Base-by-base conservation (phyloP, 345 rosid species). In the Fremontodendron californicum region DNA sequence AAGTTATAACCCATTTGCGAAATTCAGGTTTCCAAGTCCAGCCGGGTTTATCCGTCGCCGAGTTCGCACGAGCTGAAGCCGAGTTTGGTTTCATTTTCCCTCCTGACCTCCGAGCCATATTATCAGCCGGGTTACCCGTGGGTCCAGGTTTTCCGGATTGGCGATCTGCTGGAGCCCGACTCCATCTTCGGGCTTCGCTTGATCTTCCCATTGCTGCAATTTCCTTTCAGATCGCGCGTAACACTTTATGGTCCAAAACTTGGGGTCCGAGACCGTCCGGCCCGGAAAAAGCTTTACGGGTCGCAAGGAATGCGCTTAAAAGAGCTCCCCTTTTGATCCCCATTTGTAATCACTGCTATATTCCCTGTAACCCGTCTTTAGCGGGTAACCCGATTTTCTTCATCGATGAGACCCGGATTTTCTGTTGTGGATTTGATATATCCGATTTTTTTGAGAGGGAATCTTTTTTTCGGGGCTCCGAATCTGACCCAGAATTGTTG, bases 361-460 rank as follows among this genome's bases (percentile, higher is more conserved):
- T 96, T 82, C 99, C 99, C 49, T 91, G 97, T 58, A 90, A 83
- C 74, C 99, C 99, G 43, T 76, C 90, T 25, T 72, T 96, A 65
- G 98, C 99, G 1, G 99, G 99, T 49, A 96, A 96, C 83, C 99
- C 99, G n/a, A 87, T 96, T 35, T 96, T 96, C 83, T 96, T 82
- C 80, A 88, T 96, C 15, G 98, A 96, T 48, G 99, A 96, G 85
- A 88, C 84, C 76, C 87, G 94, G 78, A 79, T 96, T 81, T 93
- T 93, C 79, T 94, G 97, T 71, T 96, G 99, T 82, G 98, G 98
- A n/a, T 87, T 85, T 80, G 99, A 96, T 85, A 89, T 96, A n/a
- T 90, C 97, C 0, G 97, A 96, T 78, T 96, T 93, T 76, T 96
- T 93, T 79, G 94, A 96, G 81, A 88, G 94, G 9, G 98, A 92